Conservation (phyloP, 495 filamentous ascomycete species). For the Penicillium goetzii region DNA sequence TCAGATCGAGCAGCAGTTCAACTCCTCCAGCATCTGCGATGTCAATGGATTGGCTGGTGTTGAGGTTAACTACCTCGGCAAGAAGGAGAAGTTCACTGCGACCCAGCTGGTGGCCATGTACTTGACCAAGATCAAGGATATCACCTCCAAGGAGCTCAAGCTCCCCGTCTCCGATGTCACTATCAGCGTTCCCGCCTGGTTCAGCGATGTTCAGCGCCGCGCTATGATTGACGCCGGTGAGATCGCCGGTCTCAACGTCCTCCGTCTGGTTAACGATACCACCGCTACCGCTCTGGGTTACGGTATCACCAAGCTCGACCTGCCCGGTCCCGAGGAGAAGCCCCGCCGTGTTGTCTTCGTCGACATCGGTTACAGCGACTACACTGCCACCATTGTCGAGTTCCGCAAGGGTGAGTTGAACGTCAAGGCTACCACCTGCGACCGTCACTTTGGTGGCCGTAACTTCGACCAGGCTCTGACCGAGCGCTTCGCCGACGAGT, state of each 20-base stretch:
- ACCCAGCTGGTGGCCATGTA: constrained; percentile 95
- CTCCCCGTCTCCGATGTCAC: constrained; percentile 94
- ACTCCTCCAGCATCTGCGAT: constrained; percentile 85
- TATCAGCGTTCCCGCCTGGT: constrained; percentile 94
- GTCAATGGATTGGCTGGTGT: constrained; percentile 92
- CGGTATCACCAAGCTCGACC: constrained; percentile 95
- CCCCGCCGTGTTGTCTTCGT: constrained; percentile 88
- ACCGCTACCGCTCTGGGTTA: constrained; percentile 95
- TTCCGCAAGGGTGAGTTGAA: constrained; percentile 96
- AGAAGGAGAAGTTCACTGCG: constrained; percentile 91
- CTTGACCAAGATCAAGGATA: constrained; percentile 90
- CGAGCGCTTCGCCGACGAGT: constrained; percentile 93
- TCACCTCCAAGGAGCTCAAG: constrained; percentile 82
- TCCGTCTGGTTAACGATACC: constrained; percentile 97
- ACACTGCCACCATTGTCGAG: constrained; percentile 90
- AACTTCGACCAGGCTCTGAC: constrained; percentile 95
- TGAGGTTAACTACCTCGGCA: constrained; percentile 89
- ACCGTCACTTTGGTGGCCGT: constrained; percentile 96
- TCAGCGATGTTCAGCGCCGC: constrained; percentile 91
- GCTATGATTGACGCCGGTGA: constrained; percentile 90
- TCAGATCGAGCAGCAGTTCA: constrained; percentile 85
- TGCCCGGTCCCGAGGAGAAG: constrained; percentile 88
- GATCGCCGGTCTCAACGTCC: constrained; percentile 88
- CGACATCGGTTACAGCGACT: constrained; percentile 96
- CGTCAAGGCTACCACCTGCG: constrained; percentile 89